Evolutionary conservation across 1,139 yeast genomes (phyloP).

Genomic region (Yueomyces sp.): DNA sequence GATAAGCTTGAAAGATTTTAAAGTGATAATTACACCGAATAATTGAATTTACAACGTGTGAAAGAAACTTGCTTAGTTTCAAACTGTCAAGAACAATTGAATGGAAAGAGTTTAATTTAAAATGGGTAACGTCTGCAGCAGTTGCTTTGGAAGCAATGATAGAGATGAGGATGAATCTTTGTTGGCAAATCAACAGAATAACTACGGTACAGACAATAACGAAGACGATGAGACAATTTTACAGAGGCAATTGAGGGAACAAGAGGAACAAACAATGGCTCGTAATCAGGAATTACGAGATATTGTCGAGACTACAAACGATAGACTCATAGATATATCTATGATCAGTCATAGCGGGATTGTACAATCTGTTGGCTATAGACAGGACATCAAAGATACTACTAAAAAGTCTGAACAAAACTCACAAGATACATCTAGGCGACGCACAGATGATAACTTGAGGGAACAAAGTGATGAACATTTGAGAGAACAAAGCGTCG

Average conservation of each 20-base stretch:
- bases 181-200: constrained; percentile 20
- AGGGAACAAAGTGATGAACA: too few species aligned
- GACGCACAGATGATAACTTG: too few species aligned
- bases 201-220: constrained; percentile 17
- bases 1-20: too few species aligned
- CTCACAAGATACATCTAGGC: too few species aligned
- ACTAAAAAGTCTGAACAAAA: too few species aligned
- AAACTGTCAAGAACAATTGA: background rate
- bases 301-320: constrained; percentile 29
- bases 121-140: constrained; percentile 17
- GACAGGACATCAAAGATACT: too few species aligned
- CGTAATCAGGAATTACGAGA: constrained; percentile 26
- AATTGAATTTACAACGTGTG: background rate
- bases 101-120: background rate
- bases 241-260: constrained; percentile 19
- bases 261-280: constrained; percentile 17
- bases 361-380: constrained; percentile 18
- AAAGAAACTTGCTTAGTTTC: background rate
- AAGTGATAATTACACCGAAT: background rate
- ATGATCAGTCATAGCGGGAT: constrained; percentile 25
- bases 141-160: constrained; percentile 8
- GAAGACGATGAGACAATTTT: constrained; percentile 7
- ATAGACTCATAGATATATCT: constrained; percentile 24
- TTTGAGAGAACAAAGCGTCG: too few species aligned
- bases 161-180: constrained; percentile 15